Conservation (phyloP, 768 basidiomycete genomes). For the Clitopilus passeckerianus region DNA sequence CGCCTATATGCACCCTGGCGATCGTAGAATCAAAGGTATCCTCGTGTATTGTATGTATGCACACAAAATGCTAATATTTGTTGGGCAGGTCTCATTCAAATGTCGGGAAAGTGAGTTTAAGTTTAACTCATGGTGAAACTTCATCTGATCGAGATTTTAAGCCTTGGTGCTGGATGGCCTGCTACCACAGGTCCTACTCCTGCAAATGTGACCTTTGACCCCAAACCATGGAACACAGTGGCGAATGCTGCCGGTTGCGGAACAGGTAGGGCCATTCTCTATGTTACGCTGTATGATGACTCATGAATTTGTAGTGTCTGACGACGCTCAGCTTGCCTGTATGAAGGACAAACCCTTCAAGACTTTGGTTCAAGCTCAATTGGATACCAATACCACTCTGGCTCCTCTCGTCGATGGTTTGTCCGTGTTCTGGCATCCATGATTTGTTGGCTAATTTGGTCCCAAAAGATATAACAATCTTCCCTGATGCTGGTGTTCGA, state of each 20-base stretch:
- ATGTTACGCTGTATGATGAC: slow-evolving; percentile 1
- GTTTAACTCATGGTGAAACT: slow-evolving; percentile 16
- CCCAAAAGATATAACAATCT: slow-evolving; percentile 23
- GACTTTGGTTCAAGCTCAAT: slow-evolving; percentile 22
- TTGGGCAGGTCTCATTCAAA: slow-evolving; percentile 18
- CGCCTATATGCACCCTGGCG: not conserved
- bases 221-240: slow-evolving; percentile 22
- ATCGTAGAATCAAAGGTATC: slow-evolving; percentile 4
- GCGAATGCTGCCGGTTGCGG: slow-evolving; percentile 26
- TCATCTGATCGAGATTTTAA: not conserved
- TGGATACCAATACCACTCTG: slow-evolving; percentile 18
- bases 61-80: slow-evolving; percentile 13
- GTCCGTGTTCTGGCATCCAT: not conserved
- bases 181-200: not conserved
- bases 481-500: slow-evolving; percentile 19
- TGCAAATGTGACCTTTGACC: slow-evolving; percentile 7
- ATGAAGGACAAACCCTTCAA: slow-evolving; percentile 24
- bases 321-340: slow-evolving; percentile 24
- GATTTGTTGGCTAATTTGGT: not conserved
- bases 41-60: slow-evolving; percentile 18
- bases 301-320: slow-evolving; percentile 7
- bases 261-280: slow-evolving; percentile 13
- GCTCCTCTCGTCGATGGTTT: slow-evolving; percentile 23
- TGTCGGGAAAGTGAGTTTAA: slow-evolving; percentile 8
- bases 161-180: not conserved